Evolutionary conservation across 148 eudicot genomes (phyloP), one percentile per base, ranked within the genome.

Genomic region (Silene conica): DNA sequence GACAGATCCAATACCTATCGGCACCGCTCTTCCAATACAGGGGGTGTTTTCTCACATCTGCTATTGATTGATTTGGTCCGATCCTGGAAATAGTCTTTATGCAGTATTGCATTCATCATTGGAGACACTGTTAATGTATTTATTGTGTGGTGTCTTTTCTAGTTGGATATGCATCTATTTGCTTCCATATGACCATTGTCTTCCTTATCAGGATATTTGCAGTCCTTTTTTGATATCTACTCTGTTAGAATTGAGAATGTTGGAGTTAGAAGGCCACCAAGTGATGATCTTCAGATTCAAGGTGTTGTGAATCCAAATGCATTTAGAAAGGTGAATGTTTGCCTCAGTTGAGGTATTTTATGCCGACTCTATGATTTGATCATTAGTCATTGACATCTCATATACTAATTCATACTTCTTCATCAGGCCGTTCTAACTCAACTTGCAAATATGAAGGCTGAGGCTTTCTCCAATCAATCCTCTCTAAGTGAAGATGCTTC

Each of bases 221-320:
- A 93, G 81, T 93, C 96, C 48, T 85, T 77, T 31, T 90, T 83
- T 74, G 93, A 91, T 63, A 83, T 90, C 22, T 86, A 86, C 80
- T 90, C 94, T 63, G 77, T 93, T 69, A 86, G 96, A 85, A 82
- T 93, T 80, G 98, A 90, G 87, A 89, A 86, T 80, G 82, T 72
- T 68, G 96, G 98, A 77, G 89, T 90, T 34, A 86, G 89, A 77
- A 82, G 96, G 78, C 89, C 94, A 26, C 87, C 87, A 62, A 87
- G 87, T 62, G 93, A 93, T 70, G 92, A 90, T 76, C 89, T 93
- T 76, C 88, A 86, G 74, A 92, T 92, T 73, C 84, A 89, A 82
- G 98, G 98, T 18, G 76, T 93, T 82, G 80, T 84, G 43, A 75
- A 93, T 82, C 90, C 96, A 73, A 85, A 28, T 78, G 88, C 86